Percentiles rank a stretch among this genome's conserved stretches.
phyloP scores from a whole-genome alignment of 2,329 filamentous ascomycete species.

The Boeremia lycopersici region DNA sequence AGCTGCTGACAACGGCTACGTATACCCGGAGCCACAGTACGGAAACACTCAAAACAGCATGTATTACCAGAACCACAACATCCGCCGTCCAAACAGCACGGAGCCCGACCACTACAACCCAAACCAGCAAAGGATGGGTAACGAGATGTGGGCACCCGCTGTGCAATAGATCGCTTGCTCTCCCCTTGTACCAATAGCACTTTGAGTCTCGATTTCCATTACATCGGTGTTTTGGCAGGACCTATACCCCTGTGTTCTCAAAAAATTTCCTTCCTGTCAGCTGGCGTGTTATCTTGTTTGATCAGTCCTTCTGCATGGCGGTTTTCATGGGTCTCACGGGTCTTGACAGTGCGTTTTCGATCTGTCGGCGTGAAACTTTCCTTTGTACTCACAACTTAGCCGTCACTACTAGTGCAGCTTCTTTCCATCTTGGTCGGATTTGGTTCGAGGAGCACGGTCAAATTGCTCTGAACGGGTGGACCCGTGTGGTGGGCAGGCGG shows the following conservation, averaged over 20 bases:
- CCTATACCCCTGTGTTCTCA: constrained; percentile 49
- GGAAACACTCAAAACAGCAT: constrained; percentile 64
- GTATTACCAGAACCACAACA: constrained; percentile 74
- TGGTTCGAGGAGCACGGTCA: constrained; percentile 17
- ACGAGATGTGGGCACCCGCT: constrained; percentile 51
- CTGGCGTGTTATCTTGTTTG: constrained; percentile 38
- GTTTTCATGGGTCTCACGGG: constrained; percentile 32
- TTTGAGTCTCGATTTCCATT: constrained; percentile 40
- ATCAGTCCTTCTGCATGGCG: constrained; percentile 33
- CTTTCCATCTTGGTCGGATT: constrained; percentile 26
- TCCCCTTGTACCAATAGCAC: constrained; percentile 41
- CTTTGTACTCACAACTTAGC: constrained; percentile 30
- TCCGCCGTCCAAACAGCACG: constrained; percentile 76
- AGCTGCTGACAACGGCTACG: constrained; percentile 72
- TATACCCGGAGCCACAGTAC: constrained; percentile 77
- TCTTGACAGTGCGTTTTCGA: constrained; percentile 21
- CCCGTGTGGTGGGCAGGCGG: constrained; percentile 27
- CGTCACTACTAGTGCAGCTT: constrained; percentile 36
- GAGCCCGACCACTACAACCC: constrained; percentile 62
- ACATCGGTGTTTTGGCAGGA: constrained; percentile 47
- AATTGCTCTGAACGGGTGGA: constrained; percentile 14
- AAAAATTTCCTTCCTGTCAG: constrained; percentile 41
- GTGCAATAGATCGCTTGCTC: constrained; percentile 44
- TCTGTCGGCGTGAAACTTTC: constrained; percentile 23
- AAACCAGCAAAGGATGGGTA: constrained; percentile 46